A percentile compares a stretch with the other conserved stretches of the same genome.
Conservation (phyloP, 176 grass and related monocot species). For the Musa beccarii region DNA sequence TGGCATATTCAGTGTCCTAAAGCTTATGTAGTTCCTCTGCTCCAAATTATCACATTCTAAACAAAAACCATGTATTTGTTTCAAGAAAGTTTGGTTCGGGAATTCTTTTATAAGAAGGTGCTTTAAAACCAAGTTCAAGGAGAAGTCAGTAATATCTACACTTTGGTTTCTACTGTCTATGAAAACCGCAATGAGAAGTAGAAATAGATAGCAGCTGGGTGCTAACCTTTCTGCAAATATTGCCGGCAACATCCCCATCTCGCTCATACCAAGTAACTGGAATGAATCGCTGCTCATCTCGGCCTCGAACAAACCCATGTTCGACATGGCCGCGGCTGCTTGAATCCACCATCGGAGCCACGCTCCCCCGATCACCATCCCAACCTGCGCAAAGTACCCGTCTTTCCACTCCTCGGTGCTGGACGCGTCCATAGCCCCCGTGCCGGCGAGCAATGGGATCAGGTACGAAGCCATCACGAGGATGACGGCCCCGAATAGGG, state of each 20-base stretch:
- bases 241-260: constrained; percentile 81
- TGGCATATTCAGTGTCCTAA: no score
- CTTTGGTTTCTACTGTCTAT: no score
- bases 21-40: no score
- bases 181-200: neutral
- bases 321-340: constrained; percentile 77
- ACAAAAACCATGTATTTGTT: no score
- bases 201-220: neutral
- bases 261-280: constrained; percentile 89
- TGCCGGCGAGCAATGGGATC: constrained; percentile 67
- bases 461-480: constrained; percentile 73
- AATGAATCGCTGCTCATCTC: constrained; percentile 98
- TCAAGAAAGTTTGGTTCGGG: no score
- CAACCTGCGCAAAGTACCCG: constrained; percentile 79
- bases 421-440: constrained; percentile 48
- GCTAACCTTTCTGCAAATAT: constrained; percentile 61
- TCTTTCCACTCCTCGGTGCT: constrained; percentile 65
- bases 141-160: no score
- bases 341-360: constrained; percentile 92
- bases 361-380: constrained; percentile 47
- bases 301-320: constrained; percentile 94
- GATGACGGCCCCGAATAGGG: constrained; percentile 53
- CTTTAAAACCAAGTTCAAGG: neutral
- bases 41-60: no score
- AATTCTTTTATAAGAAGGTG: no score